Conservation (phyloP, 306 rosid species). For the Acacia crassicarpa region DNA sequence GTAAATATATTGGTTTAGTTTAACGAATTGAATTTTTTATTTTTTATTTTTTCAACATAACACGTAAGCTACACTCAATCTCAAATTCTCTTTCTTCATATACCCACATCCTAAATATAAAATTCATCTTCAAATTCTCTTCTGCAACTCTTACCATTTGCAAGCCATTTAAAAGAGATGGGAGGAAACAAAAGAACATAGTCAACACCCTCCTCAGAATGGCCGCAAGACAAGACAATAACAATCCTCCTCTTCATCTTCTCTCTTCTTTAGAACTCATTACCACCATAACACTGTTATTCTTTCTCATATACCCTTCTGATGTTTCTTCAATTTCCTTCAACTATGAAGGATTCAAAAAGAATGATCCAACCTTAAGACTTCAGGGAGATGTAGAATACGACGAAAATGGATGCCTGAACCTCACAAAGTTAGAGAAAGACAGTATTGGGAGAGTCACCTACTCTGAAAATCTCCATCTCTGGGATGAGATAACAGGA, state of each 20-base stretch:
- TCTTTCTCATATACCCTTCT: slow-evolving; percentile 6
- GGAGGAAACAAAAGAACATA: neutral
- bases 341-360: slow-evolving; percentile 25
- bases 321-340: slow-evolving; percentile 31
- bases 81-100: neutral
- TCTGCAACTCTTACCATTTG: neutral
- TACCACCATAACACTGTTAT: slow-evolving; percentile 6
- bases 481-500: slow-evolving; percentile 27
- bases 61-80: neutral
- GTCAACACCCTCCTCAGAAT: neutral
- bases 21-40: neutral
- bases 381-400: slow-evolving; percentile 13
- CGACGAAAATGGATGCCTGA: neutral
- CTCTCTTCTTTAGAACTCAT: neutral
- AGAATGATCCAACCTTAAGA: slow-evolving; percentile 12
- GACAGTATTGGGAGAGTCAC: slow-evolving; percentile 32
- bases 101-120: neutral
- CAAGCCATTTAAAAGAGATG: neutral
- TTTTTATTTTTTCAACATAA: neutral
- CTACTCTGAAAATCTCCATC: slow-evolving; percentile 27
- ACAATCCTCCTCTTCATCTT: neutral
- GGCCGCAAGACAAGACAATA: neutral
- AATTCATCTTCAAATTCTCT: neutral
- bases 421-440: slow-evolving; percentile 24
- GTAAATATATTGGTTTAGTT: neutral